A percentile compares a stretch with the other conserved stretches of the same genome.
Conservation (phyloP, 257 asterid species). For the Pogostemon cablin region DNA sequence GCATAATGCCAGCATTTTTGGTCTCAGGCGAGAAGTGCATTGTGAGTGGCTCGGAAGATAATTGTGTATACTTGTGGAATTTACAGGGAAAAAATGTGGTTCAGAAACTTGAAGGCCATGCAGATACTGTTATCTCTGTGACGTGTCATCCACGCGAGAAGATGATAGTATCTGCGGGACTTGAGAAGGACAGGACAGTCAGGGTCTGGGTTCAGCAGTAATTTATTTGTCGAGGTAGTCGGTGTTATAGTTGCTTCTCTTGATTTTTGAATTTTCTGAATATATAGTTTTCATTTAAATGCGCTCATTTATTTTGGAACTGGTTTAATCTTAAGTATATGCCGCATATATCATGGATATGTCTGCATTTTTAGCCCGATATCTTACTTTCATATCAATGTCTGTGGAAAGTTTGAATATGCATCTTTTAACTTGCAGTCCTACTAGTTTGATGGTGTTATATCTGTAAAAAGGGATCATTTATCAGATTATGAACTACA, state of each 20-base stretch:
- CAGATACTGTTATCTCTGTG: constrained; percentile 73
- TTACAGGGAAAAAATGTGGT: constrained; percentile 70
- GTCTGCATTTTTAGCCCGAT: background rate
- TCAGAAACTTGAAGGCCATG: constrained; percentile 90
- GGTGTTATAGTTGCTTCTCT: constrained; percentile 33
- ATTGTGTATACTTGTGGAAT: constrained; percentile 76
- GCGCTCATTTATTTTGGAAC: constrained; percentile 5
- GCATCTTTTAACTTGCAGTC: constrained; percentile 13
- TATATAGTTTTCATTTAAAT: background rate
- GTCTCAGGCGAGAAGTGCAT: constrained; percentile 76
- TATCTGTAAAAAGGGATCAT: background rate
- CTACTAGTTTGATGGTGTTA: background rate
- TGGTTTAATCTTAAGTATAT: background rate
- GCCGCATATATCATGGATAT: background rate
- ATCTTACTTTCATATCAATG: background rate
- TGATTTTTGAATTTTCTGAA: background rate
- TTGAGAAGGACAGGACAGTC: constrained; percentile 70
- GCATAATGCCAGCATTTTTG: constrained; percentile 72
- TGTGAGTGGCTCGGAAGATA: constrained; percentile 89
- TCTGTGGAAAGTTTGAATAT: background rate
- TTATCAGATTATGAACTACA: constrained; percentile 1
- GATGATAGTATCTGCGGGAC: constrained; percentile 86
- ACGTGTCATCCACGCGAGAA: constrained; percentile 66
- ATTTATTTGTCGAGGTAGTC: constrained; percentile 15
- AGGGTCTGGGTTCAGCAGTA: constrained; percentile 85